Conservation (phyloP, 2,329 filamentous ascomycete genomes). For the Claviceps pazoutovae region DNA sequence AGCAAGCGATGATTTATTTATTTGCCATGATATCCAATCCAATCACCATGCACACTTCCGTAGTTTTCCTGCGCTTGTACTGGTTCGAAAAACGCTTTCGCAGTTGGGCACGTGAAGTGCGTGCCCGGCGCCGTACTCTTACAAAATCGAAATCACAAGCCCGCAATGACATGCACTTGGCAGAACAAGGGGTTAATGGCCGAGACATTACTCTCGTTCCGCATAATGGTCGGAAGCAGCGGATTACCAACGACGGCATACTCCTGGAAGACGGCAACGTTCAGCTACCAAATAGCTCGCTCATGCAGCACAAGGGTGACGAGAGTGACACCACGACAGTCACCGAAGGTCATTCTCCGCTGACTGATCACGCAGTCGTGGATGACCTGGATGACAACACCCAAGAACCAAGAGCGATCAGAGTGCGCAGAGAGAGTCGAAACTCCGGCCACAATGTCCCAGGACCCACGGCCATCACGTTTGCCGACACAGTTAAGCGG, state of each 20-base stretch:
- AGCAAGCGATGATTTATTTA: conserved; percentile 60
- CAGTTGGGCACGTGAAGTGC: conserved; percentile 61
- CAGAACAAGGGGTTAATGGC: conserved; percentile 51
- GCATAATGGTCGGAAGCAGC: conserved; percentile 35
- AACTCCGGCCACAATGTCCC: conserved; percentile 1
- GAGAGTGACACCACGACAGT: conserved; percentile 24
- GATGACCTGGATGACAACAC: conserved; percentile 2
- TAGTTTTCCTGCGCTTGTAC: conserved; percentile 86
- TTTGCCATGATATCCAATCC: conserved; percentile 65
- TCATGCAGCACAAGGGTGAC: conserved; percentile 14
- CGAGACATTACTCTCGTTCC: conserved; percentile 54
- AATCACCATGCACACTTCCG: conserved; percentile 69
- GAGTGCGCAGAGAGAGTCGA: conserved; percentile 1
- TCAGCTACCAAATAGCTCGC: conserved; percentile 12
- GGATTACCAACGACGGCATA: conserved; percentile 48
- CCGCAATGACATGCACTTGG: conserved; percentile 27
- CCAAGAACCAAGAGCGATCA: not conserved
- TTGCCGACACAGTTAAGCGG: conserved; percentile 51
- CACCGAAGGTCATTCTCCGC: conserved; percentile 11
- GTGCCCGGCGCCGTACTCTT: conserved; percentile 49
- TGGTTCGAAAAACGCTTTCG: conserved; percentile 98
- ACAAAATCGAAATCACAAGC: conserved; percentile 44
- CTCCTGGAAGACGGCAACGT: conserved; percentile 29
- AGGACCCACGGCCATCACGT: conserved; percentile 39
- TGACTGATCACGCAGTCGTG: conserved; percentile 1